Evolutionary conservation across 1,139 yeast genomes (phyloP), one percentile per base, ranked within the genome.

Genomic region (Hemisphaericaspora xylofermentans): DNA sequence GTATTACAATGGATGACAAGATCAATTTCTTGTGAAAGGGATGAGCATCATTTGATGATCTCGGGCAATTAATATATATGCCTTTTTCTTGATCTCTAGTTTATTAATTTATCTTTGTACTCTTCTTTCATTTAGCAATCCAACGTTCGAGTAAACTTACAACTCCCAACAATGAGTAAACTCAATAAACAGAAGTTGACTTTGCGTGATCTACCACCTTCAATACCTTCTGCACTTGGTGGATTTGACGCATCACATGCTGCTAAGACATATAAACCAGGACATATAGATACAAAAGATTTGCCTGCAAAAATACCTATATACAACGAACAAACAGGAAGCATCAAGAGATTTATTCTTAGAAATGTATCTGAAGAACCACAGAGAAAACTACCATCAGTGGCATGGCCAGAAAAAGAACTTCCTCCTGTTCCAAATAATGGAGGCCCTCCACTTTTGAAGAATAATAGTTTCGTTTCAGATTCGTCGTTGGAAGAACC

Each of bases 231-330:
- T 1, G 19, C 22, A 5, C 29, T 38, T n/a, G 28, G 25, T 15
- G 35, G 38, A 30, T 44, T 48, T n/a, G 54, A 56, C 36, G 38
- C 60, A 29, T 69, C 58, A 8, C 57, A 59, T 39, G 74, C 70
- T 13, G 59, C 64, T 4, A 55, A 54, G 14, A 49, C 63, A 5
- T 66, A 57, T 44, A 52, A 52, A 30, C 72, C 73, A 1, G 58
- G 62, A 2, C 49, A 48, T 8, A 54, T 51, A 43, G 44, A 57
- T 4, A 27, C 54, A 10, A 53, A 53, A 4, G 74, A 71, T 38
- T 53, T 71, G 10, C 74, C 74, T 2, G 50, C 50, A 4, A 46
- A 40, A 1, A 42, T 66, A 12, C 73, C 74, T 2, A 56, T 64
- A 1, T 59, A 60, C 44, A 52, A 52, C 36, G 49, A 49, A 17